phyloP scores from a whole-genome alignment of 2,329 filamentous ascomycete species.

The Cryphonectria radicalis region DNA sequence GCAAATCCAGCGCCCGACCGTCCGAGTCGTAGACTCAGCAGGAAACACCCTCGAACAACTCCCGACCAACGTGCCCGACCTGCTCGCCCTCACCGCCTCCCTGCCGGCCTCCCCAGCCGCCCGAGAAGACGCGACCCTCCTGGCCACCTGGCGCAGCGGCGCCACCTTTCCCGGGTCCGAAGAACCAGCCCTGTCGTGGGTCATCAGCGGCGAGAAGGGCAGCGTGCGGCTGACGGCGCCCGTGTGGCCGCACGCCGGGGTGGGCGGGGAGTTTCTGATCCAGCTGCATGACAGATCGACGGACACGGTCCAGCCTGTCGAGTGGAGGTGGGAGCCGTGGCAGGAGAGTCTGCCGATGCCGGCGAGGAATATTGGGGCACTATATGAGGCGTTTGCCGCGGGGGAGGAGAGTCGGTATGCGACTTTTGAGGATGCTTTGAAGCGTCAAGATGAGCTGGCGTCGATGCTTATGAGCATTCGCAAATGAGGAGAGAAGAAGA shows the following conservation, averaged over 20 bases:
- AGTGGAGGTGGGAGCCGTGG: slow-evolving; percentile 52
- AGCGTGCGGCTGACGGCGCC: slow-evolving; percentile 45
- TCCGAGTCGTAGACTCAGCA: slow-evolving; percentile 41
- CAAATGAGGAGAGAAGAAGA: background rate
- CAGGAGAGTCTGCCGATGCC: slow-evolving; percentile 48
- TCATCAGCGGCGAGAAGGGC: slow-evolving; percentile 52
- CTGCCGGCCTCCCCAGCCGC: slow-evolving; percentile 35
- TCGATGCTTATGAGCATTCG: slow-evolving; percentile 1
- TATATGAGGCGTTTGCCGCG: slow-evolving; percentile 57
- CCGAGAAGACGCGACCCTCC: slow-evolving; percentile 43
- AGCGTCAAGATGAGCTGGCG: slow-evolving; percentile 18
- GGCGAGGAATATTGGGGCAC: slow-evolving; percentile 54
- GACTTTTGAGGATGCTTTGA: slow-evolving; percentile 18
- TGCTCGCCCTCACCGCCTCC: slow-evolving; percentile 39
- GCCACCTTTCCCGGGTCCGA: slow-evolving; percentile 45
- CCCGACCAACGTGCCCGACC: slow-evolving; percentile 35
- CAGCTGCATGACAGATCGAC: slow-evolving; percentile 56
- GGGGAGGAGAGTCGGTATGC: slow-evolving; percentile 20
- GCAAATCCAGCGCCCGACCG: slow-evolving; percentile 48
- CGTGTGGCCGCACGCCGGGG: slow-evolving; percentile 37
- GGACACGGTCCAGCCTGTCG: slow-evolving; percentile 47
- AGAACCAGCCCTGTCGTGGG: slow-evolving; percentile 49
- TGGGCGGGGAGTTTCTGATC: slow-evolving; percentile 46
- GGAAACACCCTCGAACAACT: slow-evolving; percentile 40
- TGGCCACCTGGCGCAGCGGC: slow-evolving; percentile 48